Percentiles rank a stretch among this genome's conserved stretches.
phyloP scores from a whole-genome alignment of 1,139 yeast genomes.

The Meyerozyma smithsonii region DNA sequence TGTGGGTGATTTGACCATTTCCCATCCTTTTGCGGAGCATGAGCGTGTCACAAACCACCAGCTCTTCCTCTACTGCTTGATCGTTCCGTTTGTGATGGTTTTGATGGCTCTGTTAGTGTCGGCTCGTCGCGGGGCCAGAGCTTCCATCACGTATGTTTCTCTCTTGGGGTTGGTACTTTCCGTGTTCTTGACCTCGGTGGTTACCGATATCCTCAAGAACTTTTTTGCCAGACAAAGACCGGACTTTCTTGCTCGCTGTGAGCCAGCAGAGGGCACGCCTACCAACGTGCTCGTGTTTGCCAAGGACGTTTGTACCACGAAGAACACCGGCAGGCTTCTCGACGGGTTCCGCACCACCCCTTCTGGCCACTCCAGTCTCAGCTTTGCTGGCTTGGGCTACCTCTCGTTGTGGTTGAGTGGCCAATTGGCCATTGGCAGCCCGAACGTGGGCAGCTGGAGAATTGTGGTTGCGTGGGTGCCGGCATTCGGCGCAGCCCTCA shows the following conservation, averaged over 20 bases:
- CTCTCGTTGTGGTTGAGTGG: constrained; percentile 63
- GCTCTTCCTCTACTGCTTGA: constrained; percentile 33
- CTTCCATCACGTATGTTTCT: constrained; percentile 38
- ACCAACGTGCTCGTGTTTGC: constrained; percentile 45
- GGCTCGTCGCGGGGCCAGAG: constrained; percentile 29
- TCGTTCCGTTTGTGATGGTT: constrained; percentile 33
- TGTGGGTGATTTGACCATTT: constrained; percentile 34
- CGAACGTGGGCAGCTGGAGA: constrained; percentile 54
- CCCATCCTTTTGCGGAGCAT: constrained; percentile 41
- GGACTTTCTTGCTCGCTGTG: constrained; percentile 70
- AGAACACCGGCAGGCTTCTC: constrained; percentile 34
- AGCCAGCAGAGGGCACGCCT: constrained; percentile 49
- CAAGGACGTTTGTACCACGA: constrained; percentile 58
- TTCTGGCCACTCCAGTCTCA: constrained; percentile 67
- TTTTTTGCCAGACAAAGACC: constrained; percentile 77
- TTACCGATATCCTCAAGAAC: constrained; percentile 56
- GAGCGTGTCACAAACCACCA: constrained; percentile 36
- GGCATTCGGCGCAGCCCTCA: constrained; percentile 53
- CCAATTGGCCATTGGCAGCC: constrained; percentile 39
- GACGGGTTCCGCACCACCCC: constrained; percentile 82
- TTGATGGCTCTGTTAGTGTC: constrained; percentile 20
- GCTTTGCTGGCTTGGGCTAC: constrained; percentile 64
- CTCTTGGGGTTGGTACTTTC: constrained; percentile 36
- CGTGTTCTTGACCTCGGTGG: constrained; percentile 35
- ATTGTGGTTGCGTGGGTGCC: constrained; percentile 32